A percentile compares a stretch with the other conserved stretches of the same genome.
phyloP scores from a whole-genome alignment of 805 yeast species.

The Starmerella bombi region DNA sequence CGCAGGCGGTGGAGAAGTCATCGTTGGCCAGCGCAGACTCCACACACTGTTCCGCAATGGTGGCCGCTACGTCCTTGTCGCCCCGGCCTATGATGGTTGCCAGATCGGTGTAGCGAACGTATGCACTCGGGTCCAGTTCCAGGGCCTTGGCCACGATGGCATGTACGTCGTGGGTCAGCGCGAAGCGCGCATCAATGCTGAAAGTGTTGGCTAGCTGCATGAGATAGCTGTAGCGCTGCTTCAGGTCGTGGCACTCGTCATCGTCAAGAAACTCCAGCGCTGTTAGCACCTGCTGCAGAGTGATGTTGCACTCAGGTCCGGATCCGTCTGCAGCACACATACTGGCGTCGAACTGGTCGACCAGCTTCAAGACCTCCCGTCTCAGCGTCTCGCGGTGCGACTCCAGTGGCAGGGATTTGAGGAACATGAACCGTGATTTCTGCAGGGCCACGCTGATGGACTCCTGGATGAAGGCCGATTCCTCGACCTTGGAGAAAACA shows the following conservation, averaged over 20 bases:
- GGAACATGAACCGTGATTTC: constrained; percentile 10
- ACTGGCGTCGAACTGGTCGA: constrained; percentile 3
- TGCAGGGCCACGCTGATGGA: constrained; percentile 7
- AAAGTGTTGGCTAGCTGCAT: constrained; percentile 5
- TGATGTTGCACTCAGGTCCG: neutral
- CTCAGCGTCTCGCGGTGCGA: neutral
- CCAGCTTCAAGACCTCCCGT: constrained; percentile 5
- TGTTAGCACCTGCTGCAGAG: constrained; percentile 5
- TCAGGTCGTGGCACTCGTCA: neutral
- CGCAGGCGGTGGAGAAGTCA: constrained; percentile 49
- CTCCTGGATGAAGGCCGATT: constrained; percentile 3
- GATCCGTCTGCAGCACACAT: neutral
- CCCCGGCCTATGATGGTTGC: constrained; percentile 4
- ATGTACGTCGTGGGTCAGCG: constrained; percentile 17
- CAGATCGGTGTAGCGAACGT: constrained; percentile 22
- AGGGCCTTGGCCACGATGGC: constrained; percentile 24
- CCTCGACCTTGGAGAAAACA: constrained; percentile 10
- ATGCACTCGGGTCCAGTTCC: constrained; percentile 25
- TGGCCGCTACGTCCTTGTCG: neutral
- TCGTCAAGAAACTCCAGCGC: constrained; percentile 9
- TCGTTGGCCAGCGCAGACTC: constrained; percentile 51
- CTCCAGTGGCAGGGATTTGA: constrained; percentile 1
- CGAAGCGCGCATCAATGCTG: constrained; percentile 10
- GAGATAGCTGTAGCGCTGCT: constrained; percentile 1
- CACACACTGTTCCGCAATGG: constrained; percentile 33